Evolutionary conservation across 129 eudicot genomes (phyloP).

Genomic region (Artemisia tridentata): DNA sequence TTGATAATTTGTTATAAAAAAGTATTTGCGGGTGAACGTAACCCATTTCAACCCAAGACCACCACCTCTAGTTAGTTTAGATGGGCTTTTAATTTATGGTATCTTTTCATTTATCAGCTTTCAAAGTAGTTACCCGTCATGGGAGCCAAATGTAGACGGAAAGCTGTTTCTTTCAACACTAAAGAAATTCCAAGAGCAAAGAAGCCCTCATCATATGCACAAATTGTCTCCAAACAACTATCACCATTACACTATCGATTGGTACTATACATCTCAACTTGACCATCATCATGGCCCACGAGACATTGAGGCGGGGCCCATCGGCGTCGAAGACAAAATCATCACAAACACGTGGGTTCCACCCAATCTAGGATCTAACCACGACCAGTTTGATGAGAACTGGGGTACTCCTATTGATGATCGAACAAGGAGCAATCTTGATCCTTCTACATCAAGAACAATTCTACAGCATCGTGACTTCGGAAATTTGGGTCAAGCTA

Average conservation of each 20-base stretch:
- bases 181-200: slow-evolving; percentile 38
- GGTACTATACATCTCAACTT: slow-evolving; percentile 60
- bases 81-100: not conserved
- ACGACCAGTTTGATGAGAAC: slow-evolving; percentile 39
- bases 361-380: slow-evolving; percentile 29
- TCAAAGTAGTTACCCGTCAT: slow-evolving; percentile 63
- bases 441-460: slow-evolving; percentile 76
- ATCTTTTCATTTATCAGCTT: slow-evolving; percentile 42
- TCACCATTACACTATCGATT: slow-evolving; percentile 75
- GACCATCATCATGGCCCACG: slow-evolving; percentile 31
- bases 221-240: slow-evolving; percentile 34
- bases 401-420: slow-evolving; percentile 61
- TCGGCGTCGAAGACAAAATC: slow-evolving; percentile 27
- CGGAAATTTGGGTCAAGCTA: slow-evolving; percentile 17
- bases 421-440: slow-evolving; percentile 39
- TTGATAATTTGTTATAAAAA: too few species aligned
- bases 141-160: slow-evolving; percentile 68
- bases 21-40: too few species aligned
- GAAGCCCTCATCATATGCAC: slow-evolving; percentile 34
- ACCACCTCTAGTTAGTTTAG: too few species aligned
- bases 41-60: too few species aligned
- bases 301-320: slow-evolving; percentile 28
- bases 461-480: slow-evolving; percentile 54
- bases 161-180: slow-evolving; percentile 54
- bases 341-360: slow-evolving; percentile 47